Conservation (phyloP, 1,139 yeast genomes). For the Hemisphaericaspora subhashii region DNA sequence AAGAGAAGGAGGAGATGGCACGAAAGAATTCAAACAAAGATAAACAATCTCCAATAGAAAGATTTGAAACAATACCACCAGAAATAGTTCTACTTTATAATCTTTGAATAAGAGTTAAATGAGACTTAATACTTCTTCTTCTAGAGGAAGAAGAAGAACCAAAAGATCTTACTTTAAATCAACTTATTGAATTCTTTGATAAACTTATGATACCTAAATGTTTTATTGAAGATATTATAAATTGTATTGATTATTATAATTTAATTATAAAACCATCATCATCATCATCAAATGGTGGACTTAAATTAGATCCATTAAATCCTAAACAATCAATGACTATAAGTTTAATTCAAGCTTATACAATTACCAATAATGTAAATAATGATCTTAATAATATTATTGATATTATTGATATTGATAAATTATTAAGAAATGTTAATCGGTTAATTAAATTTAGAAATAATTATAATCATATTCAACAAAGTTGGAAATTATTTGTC, state of each 20-base stretch:
- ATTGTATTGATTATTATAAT: conserved; percentile 38
- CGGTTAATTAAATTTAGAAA: conserved; percentile 37
- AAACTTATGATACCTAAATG: conserved; percentile 31
- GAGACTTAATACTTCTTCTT: no score
- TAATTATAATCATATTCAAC: conserved; percentile 27
- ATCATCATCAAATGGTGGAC: conserved; percentile 19
- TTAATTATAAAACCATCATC: no score
- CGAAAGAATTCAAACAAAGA: conserved; percentile 8
- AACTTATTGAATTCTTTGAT: conserved; percentile 27
- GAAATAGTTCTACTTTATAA: no score
- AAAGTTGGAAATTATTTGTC: conserved; percentile 40
- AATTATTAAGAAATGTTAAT: conserved; percentile 28
- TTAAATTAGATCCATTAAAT: conserved; percentile 8
- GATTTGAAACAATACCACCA: conserved; percentile 14
- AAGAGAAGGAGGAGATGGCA: no score
- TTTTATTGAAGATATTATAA: conserved; percentile 33
- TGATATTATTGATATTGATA: conserved; percentile 45
- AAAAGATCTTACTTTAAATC: conserved; percentile 30
- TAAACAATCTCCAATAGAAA: conserved; percentile 7
- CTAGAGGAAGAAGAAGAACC: conserved; percentile 17
- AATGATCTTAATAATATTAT: conserved; percentile 24
- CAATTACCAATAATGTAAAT: conserved; percentile 24
- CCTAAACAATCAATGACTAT: conserved; percentile 25
- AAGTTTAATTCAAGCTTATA: conserved; percentile 30
- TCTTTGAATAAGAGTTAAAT: no score